Conservation (phyloP, 257 asterid species). For the Capsicum rhomboideum region DNA sequence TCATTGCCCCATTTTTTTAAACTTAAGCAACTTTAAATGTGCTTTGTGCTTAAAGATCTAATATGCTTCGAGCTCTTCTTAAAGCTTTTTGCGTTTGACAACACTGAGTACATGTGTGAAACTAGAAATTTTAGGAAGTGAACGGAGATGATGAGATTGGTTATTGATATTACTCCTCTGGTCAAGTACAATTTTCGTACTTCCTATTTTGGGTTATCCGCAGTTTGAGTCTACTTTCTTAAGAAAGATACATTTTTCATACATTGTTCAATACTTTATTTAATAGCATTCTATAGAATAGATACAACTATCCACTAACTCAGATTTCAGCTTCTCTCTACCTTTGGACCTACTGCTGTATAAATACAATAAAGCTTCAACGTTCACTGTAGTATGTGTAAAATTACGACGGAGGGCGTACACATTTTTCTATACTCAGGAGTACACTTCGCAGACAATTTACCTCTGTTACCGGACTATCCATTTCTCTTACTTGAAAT, state of each 20-base stretch:
- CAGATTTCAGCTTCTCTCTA: background rate
- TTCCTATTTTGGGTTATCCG: background rate
- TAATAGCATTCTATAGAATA: background rate
- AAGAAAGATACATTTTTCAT: background rate
- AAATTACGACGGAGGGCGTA: background rate
- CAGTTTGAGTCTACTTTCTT: background rate
- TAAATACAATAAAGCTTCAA: background rate
- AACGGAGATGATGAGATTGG: background rate
- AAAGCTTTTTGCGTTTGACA: too few species aligned
- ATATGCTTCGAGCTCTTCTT: too few species aligned
- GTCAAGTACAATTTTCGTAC: background rate
- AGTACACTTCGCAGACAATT: background rate
- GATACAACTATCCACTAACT: background rate
- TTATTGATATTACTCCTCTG: background rate
- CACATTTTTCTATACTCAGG: background rate
- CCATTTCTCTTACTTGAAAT: too few species aligned
- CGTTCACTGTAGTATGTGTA: background rate
- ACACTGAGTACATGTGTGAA: too few species aligned
- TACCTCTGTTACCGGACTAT: too few species aligned
- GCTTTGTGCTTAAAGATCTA: too few species aligned
- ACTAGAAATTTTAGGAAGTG: background rate
- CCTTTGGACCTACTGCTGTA: background rate
- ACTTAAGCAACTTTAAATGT: too few species aligned
- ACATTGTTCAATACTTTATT: background rate
- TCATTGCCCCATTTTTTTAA: too few species aligned